Evolutionary conservation across 2,329 filamentous ascomycete genomes (phyloP).

Genomic region (Rutstroemia sp.): DNA sequence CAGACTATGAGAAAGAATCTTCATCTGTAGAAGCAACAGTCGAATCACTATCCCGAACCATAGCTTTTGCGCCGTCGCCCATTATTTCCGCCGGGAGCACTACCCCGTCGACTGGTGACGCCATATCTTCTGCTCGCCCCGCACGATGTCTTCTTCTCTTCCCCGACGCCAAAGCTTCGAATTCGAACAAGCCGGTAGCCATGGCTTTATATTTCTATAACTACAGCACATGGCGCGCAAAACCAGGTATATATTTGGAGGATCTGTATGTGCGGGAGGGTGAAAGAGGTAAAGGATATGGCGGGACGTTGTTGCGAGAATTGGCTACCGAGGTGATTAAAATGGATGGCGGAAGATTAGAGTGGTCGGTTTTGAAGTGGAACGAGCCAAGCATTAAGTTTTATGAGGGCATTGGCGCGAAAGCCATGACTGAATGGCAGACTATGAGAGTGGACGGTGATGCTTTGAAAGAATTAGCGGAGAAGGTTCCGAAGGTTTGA

Average conservation of each 20-base stretch:
- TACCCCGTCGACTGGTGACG: constrained; percentile 38
- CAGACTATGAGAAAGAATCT: constrained; percentile 76
- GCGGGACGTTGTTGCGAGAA: constrained; percentile 63
- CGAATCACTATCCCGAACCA: constrained; percentile 61
- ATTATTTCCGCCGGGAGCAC: constrained; percentile 37
- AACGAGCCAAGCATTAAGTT: constrained; percentile 87
- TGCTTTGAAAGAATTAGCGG: constrained; percentile 50
- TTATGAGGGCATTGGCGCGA: constrained; percentile 62
- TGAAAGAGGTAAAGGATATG: constrained; percentile 71
- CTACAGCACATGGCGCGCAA: constrained; percentile 88
- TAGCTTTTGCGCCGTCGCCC: constrained; percentile 61
- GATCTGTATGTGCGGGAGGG: constrained; percentile 75
- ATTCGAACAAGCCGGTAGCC: constrained; percentile 42
- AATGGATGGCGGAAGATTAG: constrained; percentile 67
- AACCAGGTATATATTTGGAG: constrained; percentile 84
- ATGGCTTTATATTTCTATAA: constrained; percentile 95
- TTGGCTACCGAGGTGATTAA: constrained; percentile 72
- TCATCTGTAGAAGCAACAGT: constrained; percentile 72
- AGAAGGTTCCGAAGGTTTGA: constrained; percentile 12
- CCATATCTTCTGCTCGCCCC: constrained; percentile 49
- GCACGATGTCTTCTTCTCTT: constrained; percentile 70
- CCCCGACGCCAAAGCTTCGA: constrained; percentile 32
- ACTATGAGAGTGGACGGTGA: constrained; percentile 68
- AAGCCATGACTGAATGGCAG: constrained; percentile 63
- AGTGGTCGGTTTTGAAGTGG: constrained; percentile 92